These are phyloP conservation scores for Naganishia friedmannii DNA, from an alignment of 768 basidiomycete genomes.

Conservation along the genomic window DNA sequence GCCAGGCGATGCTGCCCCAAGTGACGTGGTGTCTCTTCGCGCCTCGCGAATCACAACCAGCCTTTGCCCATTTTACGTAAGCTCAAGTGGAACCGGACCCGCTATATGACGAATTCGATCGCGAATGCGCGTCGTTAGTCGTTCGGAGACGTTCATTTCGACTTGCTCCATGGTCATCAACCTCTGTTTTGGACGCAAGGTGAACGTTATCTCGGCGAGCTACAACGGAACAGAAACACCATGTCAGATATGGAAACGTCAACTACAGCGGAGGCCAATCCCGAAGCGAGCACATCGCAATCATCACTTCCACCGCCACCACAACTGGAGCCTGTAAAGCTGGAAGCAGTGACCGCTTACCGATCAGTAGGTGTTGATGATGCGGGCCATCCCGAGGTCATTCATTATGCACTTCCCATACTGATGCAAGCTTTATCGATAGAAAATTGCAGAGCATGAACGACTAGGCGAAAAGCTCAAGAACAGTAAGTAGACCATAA, in stretches of 20 bases:
- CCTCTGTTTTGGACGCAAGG: background rate
- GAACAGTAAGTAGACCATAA: conserved; percentile 63
- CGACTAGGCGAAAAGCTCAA: conserved; percentile 79
- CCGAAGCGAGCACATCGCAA: conserved; percentile 13
- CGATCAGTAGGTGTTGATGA: conserved; percentile 45
- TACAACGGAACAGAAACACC: background rate
- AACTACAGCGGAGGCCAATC: conserved; percentile 13
- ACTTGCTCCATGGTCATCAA: background rate
- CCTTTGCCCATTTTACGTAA: background rate
- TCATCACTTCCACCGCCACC: conserved; percentile 15
- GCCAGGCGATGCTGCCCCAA: too few species aligned
- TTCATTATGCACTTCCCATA: background rate
- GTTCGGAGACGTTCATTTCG: background rate
- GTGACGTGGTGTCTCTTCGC: conserved; percentile 1
- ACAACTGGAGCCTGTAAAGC: conserved; percentile 39
- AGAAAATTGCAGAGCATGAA: conserved; percentile 97
- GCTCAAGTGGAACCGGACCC: background rate
- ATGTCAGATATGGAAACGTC: conserved; percentile 25
- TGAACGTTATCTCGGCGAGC: background rate
- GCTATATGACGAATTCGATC: conserved; percentile 18
- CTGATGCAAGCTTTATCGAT: conserved; percentile 12
- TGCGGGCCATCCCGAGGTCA: background rate
- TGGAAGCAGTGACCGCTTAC: conserved; percentile 51
- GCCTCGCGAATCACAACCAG: background rate
- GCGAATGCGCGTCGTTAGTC: conserved; percentile 1